Evolutionary conservation across 2,329 filamentous ascomycete genomes (phyloP).

Genomic region (Aspergillus tamarii): DNA sequence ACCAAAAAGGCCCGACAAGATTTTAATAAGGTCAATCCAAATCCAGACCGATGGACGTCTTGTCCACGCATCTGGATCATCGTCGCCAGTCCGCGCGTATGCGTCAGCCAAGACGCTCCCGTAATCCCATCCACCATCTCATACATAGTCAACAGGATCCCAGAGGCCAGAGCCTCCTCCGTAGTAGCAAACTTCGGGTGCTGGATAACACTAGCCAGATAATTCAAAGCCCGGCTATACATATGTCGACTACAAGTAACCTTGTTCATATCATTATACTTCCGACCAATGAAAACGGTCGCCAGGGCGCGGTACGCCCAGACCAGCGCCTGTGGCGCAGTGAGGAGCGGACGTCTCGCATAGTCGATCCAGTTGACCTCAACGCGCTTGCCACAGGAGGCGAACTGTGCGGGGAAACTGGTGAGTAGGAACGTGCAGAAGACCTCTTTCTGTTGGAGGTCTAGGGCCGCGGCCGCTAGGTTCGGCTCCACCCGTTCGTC

Average conservation of each 20-base stretch:
- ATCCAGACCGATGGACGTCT: neutral
- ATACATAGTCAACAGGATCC: slow-evolving; percentile 14
- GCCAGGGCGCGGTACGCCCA: slow-evolving; percentile 16
- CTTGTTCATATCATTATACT: slow-evolving; percentile 8
- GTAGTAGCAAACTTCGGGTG: neutral
- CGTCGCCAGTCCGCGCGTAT: slow-evolving; percentile 8
- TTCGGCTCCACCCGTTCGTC: slow-evolving; percentile 18
- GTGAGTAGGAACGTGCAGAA: slow-evolving; percentile 16
- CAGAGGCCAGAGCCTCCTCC: slow-evolving; percentile 10
- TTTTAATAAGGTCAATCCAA: neutral
- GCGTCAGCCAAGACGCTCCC: slow-evolving; percentile 8
- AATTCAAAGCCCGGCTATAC: neutral
- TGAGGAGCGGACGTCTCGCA: slow-evolving; percentile 2
- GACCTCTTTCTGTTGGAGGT: slow-evolving; percentile 17
- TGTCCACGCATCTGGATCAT: slow-evolving; percentile 10
- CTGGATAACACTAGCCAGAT: neutral
- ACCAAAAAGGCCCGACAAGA: neutral
- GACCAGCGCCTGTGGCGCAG: slow-evolving; percentile 10
- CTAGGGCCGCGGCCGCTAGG: slow-evolving; percentile 10
- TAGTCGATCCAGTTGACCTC: slow-evolving; percentile 15
- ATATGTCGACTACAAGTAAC: slow-evolving; percentile 11
- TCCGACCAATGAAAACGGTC: slow-evolving; percentile 11
- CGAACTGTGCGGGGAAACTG: slow-evolving; percentile 19
- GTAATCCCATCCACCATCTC: slow-evolving; percentile 12
- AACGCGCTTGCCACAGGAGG: slow-evolving; percentile 15